Percentiles rank a stretch among this genome's conserved stretches.
These are phyloP conservation scores for Monosporascus sp. DNA, from an alignment of 2,329 filamentous ascomycete genomes.

Conservation along the genomic window DNA sequence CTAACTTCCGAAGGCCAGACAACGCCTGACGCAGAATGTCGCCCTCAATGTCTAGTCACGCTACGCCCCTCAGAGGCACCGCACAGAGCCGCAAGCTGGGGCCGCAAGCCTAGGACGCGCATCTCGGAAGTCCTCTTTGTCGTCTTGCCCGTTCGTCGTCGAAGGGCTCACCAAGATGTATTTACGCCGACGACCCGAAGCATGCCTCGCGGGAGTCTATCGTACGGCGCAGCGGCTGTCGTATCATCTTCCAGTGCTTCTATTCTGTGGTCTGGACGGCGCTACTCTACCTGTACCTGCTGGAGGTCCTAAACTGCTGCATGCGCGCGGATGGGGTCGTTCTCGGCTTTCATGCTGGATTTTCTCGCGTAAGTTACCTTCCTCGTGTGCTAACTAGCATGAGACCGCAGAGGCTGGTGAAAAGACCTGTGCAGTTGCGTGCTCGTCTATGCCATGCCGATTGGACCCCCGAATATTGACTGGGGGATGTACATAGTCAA, in stretches of 20 bases:
- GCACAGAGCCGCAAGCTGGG: constrained; percentile 34
- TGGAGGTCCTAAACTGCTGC: constrained; percentile 43
- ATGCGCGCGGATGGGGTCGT: constrained; percentile 41
- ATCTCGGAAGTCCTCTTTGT: constrained; percentile 32
- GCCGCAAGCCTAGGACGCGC: constrained; percentile 38
- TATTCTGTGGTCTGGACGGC: constrained; percentile 48
- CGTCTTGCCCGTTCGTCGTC: constrained; percentile 43
- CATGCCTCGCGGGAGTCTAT: constrained; percentile 19
- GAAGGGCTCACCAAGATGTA: constrained; percentile 41
- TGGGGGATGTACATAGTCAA: constrained; percentile 45
- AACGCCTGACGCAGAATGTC: constrained; percentile 31
- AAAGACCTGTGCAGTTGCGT: constrained; percentile 23
- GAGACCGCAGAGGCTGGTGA: neutral
- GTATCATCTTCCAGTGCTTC: constrained; percentile 46
- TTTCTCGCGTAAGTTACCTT: constrained; percentile 19
- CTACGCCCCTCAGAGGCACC: constrained; percentile 36
- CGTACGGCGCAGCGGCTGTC: constrained; percentile 26
- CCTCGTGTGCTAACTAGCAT: neutral
- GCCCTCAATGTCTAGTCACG: constrained; percentile 46
- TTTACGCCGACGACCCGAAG: constrained; percentile 19
- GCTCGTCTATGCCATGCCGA: constrained; percentile 35
- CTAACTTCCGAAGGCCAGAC: too few relatives aligned
- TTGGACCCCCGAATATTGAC: constrained; percentile 34
- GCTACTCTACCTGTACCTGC: constrained; percentile 40
- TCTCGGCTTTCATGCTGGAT: constrained; percentile 27